These are phyloP conservation scores for Pythium coloratum DNA, from an alignment of 352 stramenopile species.

Conservation along the genomic window DNA sequence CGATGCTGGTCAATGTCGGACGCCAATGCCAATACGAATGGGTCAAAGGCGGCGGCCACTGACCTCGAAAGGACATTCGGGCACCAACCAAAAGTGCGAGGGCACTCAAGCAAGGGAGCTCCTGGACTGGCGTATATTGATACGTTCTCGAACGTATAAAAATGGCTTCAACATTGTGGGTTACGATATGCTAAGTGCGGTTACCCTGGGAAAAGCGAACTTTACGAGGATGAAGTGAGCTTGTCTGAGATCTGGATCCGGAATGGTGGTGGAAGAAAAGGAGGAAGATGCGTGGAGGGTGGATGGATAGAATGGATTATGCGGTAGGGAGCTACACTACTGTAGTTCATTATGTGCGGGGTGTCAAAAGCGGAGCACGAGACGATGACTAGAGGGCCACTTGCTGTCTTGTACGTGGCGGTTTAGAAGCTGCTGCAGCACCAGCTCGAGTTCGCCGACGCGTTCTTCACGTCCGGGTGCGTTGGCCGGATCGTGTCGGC, in stretches of 20 bases:
- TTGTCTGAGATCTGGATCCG: slow-evolving; percentile 2
- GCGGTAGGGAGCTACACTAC: neutral
- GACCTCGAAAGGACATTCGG: slow-evolving; percentile 13
- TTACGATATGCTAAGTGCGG: slow-evolving; percentile 12
- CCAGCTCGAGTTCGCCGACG: slow-evolving; percentile 51
- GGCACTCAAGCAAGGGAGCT: slow-evolving; percentile 16
- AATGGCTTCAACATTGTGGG: neutral
- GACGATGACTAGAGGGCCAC: neutral
- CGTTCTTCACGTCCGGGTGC: slow-evolving; percentile 40
- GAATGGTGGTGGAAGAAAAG: neutral
- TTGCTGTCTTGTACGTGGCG: neutral
- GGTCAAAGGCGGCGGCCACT: neutral
- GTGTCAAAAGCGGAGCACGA: neutral
- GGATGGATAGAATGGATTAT: neutral
- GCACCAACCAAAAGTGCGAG: slow-evolving; percentile 23
- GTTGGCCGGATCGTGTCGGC: slow-evolving; percentile 78
- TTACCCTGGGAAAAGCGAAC: neutral
- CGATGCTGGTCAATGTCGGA: slow-evolving; percentile 2
- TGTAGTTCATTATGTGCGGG: neutral
- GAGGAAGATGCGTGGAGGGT: neutral
- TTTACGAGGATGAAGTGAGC: slow-evolving; percentile 3
- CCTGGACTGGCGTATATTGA: neutral
- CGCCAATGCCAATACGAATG: neutral
- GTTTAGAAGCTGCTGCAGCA: slow-evolving; percentile 88
- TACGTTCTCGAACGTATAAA: slow-evolving; percentile 19